These are phyloP conservation scores for Gaultheria prostrata DNA, from an alignment of 148 eudicot genomes.

Conservation along the genomic window DNA sequence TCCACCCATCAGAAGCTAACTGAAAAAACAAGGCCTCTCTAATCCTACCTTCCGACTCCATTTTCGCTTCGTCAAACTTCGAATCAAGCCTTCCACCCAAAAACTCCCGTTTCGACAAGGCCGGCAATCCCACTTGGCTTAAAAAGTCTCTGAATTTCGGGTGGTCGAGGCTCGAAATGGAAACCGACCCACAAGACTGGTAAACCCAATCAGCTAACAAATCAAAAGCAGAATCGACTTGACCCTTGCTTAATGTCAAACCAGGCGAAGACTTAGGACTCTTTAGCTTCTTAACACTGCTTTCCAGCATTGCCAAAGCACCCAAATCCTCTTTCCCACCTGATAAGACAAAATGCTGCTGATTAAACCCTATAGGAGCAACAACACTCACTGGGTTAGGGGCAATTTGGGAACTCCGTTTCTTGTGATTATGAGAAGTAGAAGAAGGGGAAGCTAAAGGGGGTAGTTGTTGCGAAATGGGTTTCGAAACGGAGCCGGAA, in stretches of 20 bases:
- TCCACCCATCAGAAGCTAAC: conserved; percentile 22
- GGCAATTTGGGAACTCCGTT: conserved; percentile 7
- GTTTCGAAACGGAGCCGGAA: conserved; percentile 10
- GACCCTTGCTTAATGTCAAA: conserved; percentile 10
- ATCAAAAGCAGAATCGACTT: conserved; percentile 12
- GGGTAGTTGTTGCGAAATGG: conserved; percentile 8
- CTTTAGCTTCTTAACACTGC: conserved; percentile 23
- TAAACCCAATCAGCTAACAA: conserved; percentile 19
- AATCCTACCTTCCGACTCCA: conserved; percentile 18
- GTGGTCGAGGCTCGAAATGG: conserved; percentile 17
- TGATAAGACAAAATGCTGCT: conserved; percentile 21
- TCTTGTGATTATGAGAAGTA: conserved; percentile 15
- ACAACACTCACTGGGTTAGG: neutral
- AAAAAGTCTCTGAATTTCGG: conserved; percentile 21
- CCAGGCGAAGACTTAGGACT: conserved; percentile 20
- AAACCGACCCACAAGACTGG: conserved; percentile 21
- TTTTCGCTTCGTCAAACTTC: conserved; percentile 10
- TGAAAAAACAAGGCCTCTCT: conserved; percentile 19
- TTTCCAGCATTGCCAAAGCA: conserved; percentile 24
- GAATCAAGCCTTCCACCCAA: conserved; percentile 16
- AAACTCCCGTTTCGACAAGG: conserved; percentile 10
- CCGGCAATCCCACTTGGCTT: conserved; percentile 17
- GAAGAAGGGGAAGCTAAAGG: conserved; percentile 12
- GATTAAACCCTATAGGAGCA: neutral
- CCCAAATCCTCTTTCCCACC: conserved; percentile 26